phyloP scores from a whole-genome alignment of 495 filamentous ascomycete genomes.

The Chaetomium cochliodes region DNA sequence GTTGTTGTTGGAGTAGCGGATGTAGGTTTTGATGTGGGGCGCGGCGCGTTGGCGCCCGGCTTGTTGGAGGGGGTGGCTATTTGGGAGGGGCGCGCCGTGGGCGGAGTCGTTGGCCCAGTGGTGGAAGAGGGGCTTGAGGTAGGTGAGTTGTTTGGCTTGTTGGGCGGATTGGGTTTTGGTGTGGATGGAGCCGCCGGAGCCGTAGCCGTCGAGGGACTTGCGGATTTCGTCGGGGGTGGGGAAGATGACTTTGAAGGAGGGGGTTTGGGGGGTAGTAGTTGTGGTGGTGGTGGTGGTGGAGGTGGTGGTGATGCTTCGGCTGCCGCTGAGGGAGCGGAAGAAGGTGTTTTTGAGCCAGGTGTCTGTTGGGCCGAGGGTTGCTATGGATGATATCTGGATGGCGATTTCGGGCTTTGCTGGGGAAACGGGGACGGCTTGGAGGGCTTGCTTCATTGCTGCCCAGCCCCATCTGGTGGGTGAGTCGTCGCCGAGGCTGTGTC shows the following conservation, averaged over 20 bases:
- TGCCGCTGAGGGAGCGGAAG: conserved; percentile 52
- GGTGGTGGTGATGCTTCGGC: neutral
- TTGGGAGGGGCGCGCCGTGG: conserved; percentile 32
- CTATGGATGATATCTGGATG: conserved; percentile 79
- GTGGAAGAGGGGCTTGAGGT: conserved; percentile 65
- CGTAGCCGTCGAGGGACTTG: conserved; percentile 75
- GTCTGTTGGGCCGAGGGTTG: conserved; percentile 69
- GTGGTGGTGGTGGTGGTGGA: neutral
- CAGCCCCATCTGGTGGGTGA: conserved; percentile 67
- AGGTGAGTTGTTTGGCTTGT: conserved; percentile 73
- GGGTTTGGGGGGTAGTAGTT: conserved; percentile 20
- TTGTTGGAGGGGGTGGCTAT: conserved; percentile 23
- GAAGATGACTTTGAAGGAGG: conserved; percentile 63
- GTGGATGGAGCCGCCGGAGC: conserved; percentile 77
- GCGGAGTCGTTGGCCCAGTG: conserved; percentile 64
- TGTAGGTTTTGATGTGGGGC: conserved; percentile 90
- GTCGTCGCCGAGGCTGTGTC: conserved; percentile 51
- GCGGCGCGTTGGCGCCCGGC: conserved; percentile 72
- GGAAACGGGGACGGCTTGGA: conserved; percentile 52
- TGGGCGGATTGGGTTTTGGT: conserved; percentile 66
- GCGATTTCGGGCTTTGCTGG: conserved; percentile 57
- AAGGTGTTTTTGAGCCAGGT: conserved; percentile 71
- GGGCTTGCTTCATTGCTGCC: conserved; percentile 61
- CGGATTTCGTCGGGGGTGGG: conserved; percentile 78
- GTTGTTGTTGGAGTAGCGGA: conserved; percentile 60